phyloP scores from a whole-genome alignment of 2,329 filamentous ascomycete species.

The Aspergillus viridinutans region DNA sequence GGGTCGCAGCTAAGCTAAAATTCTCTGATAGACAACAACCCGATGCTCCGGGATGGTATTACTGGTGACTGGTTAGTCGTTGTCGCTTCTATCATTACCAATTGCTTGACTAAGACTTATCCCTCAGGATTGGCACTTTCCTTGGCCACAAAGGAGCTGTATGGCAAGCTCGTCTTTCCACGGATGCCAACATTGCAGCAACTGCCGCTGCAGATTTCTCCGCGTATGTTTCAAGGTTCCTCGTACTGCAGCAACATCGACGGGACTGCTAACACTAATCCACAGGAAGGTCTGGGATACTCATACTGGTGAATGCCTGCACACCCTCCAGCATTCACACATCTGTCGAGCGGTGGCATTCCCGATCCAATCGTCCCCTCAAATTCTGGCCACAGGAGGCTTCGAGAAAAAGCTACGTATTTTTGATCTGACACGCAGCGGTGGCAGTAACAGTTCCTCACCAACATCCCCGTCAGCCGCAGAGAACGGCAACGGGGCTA shows the following conservation, averaged over 20 bases:
- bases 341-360: constrained; percentile 94
- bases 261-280: constrained; percentile 25
- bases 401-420: constrained; percentile 96
- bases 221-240: constrained; percentile 55
- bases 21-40: constrained; percentile 72
- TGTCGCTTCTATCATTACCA: neutral
- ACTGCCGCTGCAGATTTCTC: constrained; percentile 96
- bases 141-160: constrained; percentile 97
- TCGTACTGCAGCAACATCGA: neutral
- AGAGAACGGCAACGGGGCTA: constrained; percentile 39
- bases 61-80: constrained; percentile 78
- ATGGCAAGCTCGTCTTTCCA: constrained; percentile 89
- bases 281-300: constrained; percentile 93
- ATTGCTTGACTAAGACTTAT: constrained; percentile 7
- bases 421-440: constrained; percentile 71
- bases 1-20: constrained; percentile 1
- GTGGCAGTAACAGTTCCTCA: constrained; percentile 34
- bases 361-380: constrained; percentile 72
- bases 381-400: constrained; percentile 82
- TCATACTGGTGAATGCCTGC: constrained; percentile 82
- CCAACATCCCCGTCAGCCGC: constrained; percentile 36
- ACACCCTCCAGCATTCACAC: constrained; percentile 85
- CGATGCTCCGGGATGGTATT: constrained; percentile 93
- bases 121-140: constrained; percentile 80
- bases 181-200: constrained; percentile 80